Evolutionary conservation across 176 grass and related monocot genomes (phyloP).

Genomic region (Aegilops bicornis): DNA sequence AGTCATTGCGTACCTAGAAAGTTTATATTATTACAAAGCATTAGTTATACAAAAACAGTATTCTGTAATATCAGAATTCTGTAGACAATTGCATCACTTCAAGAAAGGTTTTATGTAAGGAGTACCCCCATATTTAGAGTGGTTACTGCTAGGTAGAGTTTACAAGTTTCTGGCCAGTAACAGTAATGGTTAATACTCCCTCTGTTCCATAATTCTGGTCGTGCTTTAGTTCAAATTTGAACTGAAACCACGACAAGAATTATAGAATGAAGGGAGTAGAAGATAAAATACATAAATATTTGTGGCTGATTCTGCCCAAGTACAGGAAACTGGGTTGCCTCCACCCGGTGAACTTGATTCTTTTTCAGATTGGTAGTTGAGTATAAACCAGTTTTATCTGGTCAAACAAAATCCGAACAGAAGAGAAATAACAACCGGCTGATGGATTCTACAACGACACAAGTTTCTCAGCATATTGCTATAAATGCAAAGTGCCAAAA

Average conservation of each 20-base stretch:
- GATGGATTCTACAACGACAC: not conserved
- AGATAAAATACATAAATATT: not conserved
- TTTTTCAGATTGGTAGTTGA: not conserved
- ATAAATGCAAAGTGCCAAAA: not conserved
- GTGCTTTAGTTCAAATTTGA: too few relatives aligned
- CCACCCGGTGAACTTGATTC: not conserved
- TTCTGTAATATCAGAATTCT: not conserved
- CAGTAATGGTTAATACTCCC: not conserved
- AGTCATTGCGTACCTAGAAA: constrained; percentile 85
- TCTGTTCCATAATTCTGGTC: too few relatives aligned
- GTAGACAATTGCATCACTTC: not conserved
- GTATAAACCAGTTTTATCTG: not conserved
- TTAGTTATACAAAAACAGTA: constrained; percentile 20
- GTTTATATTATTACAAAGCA: constrained; percentile 8
- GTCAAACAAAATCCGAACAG: not conserved
- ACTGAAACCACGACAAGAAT: too few relatives aligned
- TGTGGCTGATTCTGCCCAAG: not conserved
- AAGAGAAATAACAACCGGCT: not conserved
- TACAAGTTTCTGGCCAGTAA: not conserved
- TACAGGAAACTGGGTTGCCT: not conserved
- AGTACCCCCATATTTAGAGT: not conserved
- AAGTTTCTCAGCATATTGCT: not conserved
- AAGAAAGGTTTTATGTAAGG: not conserved
- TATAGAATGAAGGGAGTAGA: not conserved
- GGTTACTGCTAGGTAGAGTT: not conserved